These are phyloP conservation scores for Taphrina flavorubra DNA, from an alignment of 1,139 yeast genomes.

Conservation along the genomic window DNA sequence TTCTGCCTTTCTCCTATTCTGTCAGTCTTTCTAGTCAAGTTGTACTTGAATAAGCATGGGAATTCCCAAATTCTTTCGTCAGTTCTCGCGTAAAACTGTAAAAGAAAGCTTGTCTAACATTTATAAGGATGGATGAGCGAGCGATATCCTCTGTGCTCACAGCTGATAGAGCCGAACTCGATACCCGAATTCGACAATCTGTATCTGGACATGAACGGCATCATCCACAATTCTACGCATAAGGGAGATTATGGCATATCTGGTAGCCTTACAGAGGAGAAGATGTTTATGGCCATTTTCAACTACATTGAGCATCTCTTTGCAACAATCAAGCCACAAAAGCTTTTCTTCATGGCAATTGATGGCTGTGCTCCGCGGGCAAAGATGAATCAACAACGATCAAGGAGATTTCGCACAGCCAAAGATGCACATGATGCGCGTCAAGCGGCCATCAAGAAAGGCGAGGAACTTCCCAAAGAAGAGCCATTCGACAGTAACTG, in stretches of 20 bases:
- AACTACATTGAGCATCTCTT: conserved; percentile 93
- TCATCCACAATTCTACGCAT: conserved; percentile 91
- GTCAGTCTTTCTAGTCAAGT: neutral
- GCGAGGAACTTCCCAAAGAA: conserved; percentile 64
- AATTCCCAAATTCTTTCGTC: conserved; percentile 38
- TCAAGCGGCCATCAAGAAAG: conserved; percentile 66
- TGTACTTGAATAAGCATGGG: conserved; percentile 42
- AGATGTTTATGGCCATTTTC: conserved; percentile 90
- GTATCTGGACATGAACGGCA: conserved; percentile 96
- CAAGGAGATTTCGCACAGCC: conserved; percentile 94
- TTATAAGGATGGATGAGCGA: conserved; percentile 93
- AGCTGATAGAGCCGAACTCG: conserved; percentile 79
- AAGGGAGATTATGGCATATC: conserved; percentile 56
- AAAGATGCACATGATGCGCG: conserved; percentile 81
- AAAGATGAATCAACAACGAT: conserved; percentile 97
- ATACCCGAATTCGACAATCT: conserved; percentile 94
- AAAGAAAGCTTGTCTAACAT: conserved; percentile 56
- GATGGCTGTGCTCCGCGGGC: conserved; percentile 99
- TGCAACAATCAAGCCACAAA: conserved; percentile 81
- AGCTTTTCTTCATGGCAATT: conserved; percentile 93
- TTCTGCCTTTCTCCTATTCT: neutral
- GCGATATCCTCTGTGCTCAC: conserved; percentile 97
- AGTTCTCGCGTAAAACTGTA: conserved; percentile 60
- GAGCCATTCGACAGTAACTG: conserved; percentile 83
- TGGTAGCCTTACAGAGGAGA: conserved; percentile 78